Conservation (phyloP, 768 basidiomycete species). For the Termitomyces sp. region DNA sequence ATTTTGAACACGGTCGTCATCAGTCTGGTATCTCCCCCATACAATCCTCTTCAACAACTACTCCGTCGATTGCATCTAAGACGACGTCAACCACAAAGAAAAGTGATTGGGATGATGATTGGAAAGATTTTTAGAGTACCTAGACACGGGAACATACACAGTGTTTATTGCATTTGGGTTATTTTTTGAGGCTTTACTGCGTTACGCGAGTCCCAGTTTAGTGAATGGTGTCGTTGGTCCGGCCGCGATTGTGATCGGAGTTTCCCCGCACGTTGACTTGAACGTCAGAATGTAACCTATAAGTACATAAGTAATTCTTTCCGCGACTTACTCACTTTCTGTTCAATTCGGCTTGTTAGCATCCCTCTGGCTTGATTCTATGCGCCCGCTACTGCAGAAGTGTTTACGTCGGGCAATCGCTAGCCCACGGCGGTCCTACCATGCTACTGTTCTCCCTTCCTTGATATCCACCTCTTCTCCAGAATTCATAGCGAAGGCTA, state of each 20-base stretch:
- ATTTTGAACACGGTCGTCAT: conserved; percentile 40
- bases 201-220: neutral
- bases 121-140: conserved; percentile 70
- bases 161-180: neutral
- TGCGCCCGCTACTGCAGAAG: conserved; percentile 22
- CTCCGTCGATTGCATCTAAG: conserved; percentile 6
- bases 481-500: conserved; percentile 66
- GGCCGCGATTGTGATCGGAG: conserved; percentile 20
- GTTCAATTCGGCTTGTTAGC: neutral
- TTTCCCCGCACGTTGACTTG: conserved; percentile 15
- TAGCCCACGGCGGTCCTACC: conserved; percentile 44
- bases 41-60: conserved; percentile 11
- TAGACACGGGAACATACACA: neutral
- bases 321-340: neutral
- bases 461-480: conserved; percentile 65
- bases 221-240: neutral
- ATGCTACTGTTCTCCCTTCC: conserved; percentile 74
- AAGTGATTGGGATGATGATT: conserved; percentile 74
- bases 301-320: conserved; percentile 8
- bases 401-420: conserved; percentile 14
- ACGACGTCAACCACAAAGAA: conserved; percentile 32
- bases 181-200: neutral
- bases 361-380: neutral
- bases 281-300: conserved; percentile 8
- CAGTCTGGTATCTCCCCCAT: conserved; percentile 21